Evolutionary conservation across 2,329 filamentous ascomycete species (phyloP).

Genomic region (Amauroascus verrucosus): DNA sequence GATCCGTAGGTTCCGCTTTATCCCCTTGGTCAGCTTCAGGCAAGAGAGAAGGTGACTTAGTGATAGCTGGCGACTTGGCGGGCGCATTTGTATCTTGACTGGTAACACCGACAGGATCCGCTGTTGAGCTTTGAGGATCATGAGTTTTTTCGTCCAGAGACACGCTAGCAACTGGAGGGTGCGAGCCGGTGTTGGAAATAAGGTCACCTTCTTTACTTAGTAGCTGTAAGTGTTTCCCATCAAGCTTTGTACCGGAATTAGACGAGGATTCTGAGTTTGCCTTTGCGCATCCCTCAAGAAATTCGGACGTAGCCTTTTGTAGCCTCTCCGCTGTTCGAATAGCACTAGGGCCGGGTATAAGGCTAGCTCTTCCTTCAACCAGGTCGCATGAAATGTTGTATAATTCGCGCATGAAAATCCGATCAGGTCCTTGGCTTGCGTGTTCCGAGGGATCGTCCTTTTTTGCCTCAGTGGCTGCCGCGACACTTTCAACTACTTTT

Average conservation of each 20-base stretch:
- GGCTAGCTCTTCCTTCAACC: background rate
- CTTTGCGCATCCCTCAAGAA: conserved; percentile 30
- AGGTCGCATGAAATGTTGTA: conserved; percentile 15
- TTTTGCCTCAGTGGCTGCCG: conserved; percentile 14
- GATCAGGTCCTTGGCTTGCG: conserved; percentile 10
- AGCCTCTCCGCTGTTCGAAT: conserved; percentile 44
- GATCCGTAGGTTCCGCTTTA: background rate
- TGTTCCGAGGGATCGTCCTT: background rate
- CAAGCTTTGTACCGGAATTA: background rate
- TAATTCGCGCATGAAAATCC: conserved; percentile 15
- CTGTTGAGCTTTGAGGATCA: background rate
- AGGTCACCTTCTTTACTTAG: background rate
- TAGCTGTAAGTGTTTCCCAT: too few species aligned
- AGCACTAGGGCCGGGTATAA: conserved; percentile 6
- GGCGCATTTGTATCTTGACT: background rate
- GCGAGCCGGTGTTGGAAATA: background rate
- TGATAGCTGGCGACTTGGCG: background rate
- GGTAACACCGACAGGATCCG: background rate
- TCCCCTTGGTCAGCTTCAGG: background rate
- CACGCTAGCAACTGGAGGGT: background rate
- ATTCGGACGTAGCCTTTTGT: conserved; percentile 43
- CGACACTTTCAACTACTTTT: conserved; percentile 14
- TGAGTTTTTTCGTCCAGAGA: background rate
- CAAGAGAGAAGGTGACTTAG: background rate
- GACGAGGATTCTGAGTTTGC: background rate